phyloP scores from a whole-genome alignment of 768 basidiomycete species.

The Lentinula aciculospora region DNA sequence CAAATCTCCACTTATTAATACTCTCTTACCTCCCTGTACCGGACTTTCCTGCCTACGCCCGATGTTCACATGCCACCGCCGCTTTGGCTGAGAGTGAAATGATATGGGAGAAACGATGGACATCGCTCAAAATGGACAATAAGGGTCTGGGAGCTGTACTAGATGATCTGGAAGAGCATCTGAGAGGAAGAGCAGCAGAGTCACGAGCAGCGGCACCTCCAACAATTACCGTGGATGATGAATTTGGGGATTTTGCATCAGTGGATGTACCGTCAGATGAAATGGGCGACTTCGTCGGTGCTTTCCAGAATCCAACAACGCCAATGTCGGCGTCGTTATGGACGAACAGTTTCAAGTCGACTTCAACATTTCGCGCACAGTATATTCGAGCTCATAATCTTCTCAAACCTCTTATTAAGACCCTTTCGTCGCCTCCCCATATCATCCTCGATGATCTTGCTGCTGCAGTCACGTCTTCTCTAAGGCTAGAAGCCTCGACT shows the following conservation, averaged over 20 bases:
- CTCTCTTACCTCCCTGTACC: slow-evolving; percentile 71
- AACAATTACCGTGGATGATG: slow-evolving; percentile 68
- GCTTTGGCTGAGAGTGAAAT: slow-evolving; percentile 62
- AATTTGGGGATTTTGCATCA: slow-evolving; percentile 83
- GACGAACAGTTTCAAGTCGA: slow-evolving; percentile 13
- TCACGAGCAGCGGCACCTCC: slow-evolving; percentile 48
- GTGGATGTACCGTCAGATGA: slow-evolving; percentile 36
- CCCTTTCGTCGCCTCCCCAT: slow-evolving; percentile 62
- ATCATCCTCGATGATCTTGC: slow-evolving; percentile 56
- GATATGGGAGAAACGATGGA: slow-evolving; percentile 76
- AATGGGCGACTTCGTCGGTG: slow-evolving; percentile 42
- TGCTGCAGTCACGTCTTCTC: slow-evolving; percentile 33
- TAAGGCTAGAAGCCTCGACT: slow-evolving; percentile 56
- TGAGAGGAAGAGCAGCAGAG: slow-evolving; percentile 29
- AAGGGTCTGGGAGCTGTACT: slow-evolving; percentile 41
- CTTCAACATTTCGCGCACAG: slow-evolving; percentile 41
- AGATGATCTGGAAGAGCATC: slow-evolving; percentile 51
- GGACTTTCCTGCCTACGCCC: slow-evolving; percentile 74
- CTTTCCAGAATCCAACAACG: slow-evolving; percentile 9
- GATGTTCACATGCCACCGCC: slow-evolving; percentile 58
- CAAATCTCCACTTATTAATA: slow-evolving; percentile 70
- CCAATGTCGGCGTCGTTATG: slow-evolving; percentile 13
- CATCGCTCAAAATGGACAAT: slow-evolving; percentile 46
- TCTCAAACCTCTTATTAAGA: slow-evolving; percentile 51
- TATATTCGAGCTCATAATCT: slow-evolving; percentile 64